A percentile compares a stretch with the other conserved stretches of the same genome.
These are phyloP conservation scores for Chrysophaeum taylorii DNA, from an alignment of 352 stramenopile species.

Conservation along the genomic window DNA sequence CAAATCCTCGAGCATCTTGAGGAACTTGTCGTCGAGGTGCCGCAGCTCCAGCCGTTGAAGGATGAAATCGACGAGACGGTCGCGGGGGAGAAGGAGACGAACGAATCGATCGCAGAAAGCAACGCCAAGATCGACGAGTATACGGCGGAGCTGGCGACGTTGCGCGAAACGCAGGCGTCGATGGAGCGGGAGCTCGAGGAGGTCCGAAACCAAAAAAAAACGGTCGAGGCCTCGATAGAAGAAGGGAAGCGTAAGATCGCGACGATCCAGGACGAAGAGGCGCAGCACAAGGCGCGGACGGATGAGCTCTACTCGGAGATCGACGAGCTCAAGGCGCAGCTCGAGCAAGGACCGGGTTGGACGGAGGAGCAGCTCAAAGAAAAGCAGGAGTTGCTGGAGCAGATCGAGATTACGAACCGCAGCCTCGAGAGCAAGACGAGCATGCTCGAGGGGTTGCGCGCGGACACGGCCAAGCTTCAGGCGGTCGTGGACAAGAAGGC, in stretches of 20 bases:
- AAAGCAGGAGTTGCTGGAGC: slow-evolving; percentile 17
- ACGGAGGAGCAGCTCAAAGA: not conserved
- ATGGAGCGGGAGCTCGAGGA: not conserved
- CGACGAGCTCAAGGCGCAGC: not conserved
- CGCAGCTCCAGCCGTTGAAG: no score
- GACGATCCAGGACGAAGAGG: not conserved
- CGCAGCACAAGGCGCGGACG: not conserved
- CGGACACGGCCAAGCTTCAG: slow-evolving; percentile 56
- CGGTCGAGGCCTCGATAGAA: not conserved
- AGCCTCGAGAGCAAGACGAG: slow-evolving; percentile 29
- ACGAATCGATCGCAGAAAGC: no score
- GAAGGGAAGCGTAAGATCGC: not conserved
- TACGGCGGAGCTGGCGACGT: not conserved
- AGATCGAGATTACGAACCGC: slow-evolving; percentile 19
- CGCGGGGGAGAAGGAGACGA: no score
- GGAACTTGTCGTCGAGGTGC: no score
- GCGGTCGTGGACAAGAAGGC: slow-evolving; percentile 39
- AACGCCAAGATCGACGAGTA: slow-evolving; percentile 1
- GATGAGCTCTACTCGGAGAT: not conserved
- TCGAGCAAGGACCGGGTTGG: not conserved
- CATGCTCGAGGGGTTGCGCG: slow-evolving; percentile 16
- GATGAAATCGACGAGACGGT: no score
- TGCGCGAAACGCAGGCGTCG: not conserved
- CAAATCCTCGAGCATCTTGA: no score
- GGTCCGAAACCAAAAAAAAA: not conserved